These are phyloP conservation scores for Diaporthe vexans DNA, from an alignment of 2,329 filamentous ascomycete species.

Conservation along the genomic window DNA sequence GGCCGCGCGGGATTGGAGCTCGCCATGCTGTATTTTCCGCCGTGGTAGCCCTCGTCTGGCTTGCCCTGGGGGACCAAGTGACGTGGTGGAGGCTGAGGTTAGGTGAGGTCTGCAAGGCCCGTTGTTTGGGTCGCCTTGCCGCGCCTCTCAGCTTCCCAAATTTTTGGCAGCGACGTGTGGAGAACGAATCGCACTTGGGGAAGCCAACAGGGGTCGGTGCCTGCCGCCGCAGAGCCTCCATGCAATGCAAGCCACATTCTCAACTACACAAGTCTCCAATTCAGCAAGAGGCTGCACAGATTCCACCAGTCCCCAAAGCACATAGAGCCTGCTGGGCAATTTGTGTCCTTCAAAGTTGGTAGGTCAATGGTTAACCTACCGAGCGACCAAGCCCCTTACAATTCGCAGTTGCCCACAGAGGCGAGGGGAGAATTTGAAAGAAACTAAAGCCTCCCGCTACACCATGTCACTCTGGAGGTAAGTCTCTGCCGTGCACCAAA, in stretches of 20 bases:
- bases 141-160: slow-evolving; percentile 30
- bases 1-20: slow-evolving; percentile 35
- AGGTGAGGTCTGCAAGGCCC: slow-evolving; percentile 18
- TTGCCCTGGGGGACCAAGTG: background rate
- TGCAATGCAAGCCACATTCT: slow-evolving; percentile 33
- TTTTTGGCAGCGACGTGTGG: background rate
- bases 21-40: slow-evolving; percentile 32
- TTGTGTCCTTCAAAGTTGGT: background rate
- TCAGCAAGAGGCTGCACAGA: background rate
- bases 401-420: background rate
- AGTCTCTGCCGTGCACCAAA: background rate
- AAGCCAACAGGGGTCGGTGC: slow-evolving; percentile 4
- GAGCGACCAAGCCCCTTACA: background rate
- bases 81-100: background rate
- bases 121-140: slow-evolving; percentile 23
- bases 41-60: background rate
- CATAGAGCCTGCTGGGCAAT: background rate
- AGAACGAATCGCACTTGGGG: too few relatives aligned
- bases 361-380: background rate
- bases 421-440: too few relatives aligned
- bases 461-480: slow-evolving; percentile 41
- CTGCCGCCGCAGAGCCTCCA: slow-evolving; percentile 35
- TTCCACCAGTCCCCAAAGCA: background rate
- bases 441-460: background rate
- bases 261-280: slow-evolving; percentile 10